Conservation (phyloP, 2,329 filamentous ascomycete species). For the Fusarium sp. region DNA sequence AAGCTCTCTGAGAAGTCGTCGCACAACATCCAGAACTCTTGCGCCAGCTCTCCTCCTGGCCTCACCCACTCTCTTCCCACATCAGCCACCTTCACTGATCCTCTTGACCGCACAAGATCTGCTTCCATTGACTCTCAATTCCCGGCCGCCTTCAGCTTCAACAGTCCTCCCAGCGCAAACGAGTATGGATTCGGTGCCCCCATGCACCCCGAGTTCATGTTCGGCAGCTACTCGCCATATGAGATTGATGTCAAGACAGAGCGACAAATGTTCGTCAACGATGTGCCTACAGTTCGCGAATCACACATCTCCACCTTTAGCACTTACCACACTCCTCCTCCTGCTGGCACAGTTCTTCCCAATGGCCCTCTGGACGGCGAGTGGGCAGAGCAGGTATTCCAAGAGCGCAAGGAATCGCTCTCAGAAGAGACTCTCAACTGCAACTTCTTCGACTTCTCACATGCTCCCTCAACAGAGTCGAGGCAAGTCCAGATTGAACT, state of each 20-base stretch:
- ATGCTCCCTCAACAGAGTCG: conserved; percentile 72
- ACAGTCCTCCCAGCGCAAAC: conserved; percentile 66
- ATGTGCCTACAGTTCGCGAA: conserved; percentile 86
- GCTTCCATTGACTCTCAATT: conserved; percentile 85
- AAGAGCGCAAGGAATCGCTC: conserved; percentile 72
- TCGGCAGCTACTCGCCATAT: conserved; percentile 78
- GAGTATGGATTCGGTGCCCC: conserved; percentile 74
- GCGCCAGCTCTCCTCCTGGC: conserved; percentile 76
- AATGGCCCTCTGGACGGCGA: conserved; percentile 74
- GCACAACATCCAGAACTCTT: conserved; percentile 66
- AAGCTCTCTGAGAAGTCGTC: conserved; percentile 91
- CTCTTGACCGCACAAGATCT: conserved; percentile 78
- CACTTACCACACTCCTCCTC: conserved; percentile 86
- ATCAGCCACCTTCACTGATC: conserved; percentile 83
- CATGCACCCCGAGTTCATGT: conserved; percentile 73
- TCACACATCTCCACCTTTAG: conserved; percentile 93
- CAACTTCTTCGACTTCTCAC: conserved; percentile 86
- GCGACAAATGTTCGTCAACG: conserved; percentile 92
- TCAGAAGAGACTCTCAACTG: conserved; percentile 76
- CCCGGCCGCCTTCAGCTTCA: conserved; percentile 80
- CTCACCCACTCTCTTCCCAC: conserved; percentile 86
- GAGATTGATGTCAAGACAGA: conserved; percentile 98
- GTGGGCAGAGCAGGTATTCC: conserved; percentile 61
- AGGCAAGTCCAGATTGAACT: conserved; percentile 83
- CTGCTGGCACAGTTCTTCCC: conserved; percentile 75